phyloP scores from a whole-genome alignment of 768 basidiomycete genomes.

The Galerina marginata region DNA sequence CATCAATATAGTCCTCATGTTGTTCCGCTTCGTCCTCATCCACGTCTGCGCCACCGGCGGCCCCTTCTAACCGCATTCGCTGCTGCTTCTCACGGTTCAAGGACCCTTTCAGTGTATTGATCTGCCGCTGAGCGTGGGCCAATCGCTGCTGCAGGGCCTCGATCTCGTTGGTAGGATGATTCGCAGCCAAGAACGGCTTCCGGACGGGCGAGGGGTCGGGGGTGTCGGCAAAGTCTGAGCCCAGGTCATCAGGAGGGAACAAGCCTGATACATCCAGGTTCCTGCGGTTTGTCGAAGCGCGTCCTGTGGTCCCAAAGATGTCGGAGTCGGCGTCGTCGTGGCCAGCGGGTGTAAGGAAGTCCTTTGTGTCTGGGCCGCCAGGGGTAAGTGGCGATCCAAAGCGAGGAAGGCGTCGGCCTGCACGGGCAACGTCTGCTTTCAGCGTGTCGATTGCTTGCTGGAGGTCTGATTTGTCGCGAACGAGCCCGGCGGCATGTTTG shows the following conservation, averaged over 20 bases:
- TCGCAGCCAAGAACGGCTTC: conserved; percentile 69
- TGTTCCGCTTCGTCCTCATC: conserved; percentile 51
- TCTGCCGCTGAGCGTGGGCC: conserved; percentile 86
- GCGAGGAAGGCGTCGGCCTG: conserved; percentile 62
- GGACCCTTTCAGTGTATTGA: conserved; percentile 79
- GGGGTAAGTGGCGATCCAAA: conserved; percentile 81
- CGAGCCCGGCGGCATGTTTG: conserved; percentile 84
- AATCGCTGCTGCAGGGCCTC: conserved; percentile 82
- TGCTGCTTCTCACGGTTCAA: conserved; percentile 85
- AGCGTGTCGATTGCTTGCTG: conserved; percentile 79
- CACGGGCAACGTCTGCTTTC: conserved; percentile 73
- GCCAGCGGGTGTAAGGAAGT: conserved; percentile 63
- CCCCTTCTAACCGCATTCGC: conserved; percentile 49
- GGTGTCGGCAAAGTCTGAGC: conserved; percentile 55
- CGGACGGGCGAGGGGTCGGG: conserved; percentile 63
- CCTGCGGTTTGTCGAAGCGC: conserved; percentile 67
- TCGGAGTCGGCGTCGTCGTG: conserved; percentile 66
- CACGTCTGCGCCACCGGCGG: conserved; percentile 43
- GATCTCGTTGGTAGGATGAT: conserved; percentile 80
- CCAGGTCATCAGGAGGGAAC: conserved; percentile 47
- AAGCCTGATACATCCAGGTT: conserved; percentile 49
- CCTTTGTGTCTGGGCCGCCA: conserved; percentile 47
- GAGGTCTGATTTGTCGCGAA: conserved; percentile 92
- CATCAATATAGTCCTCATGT: conserved; percentile 38
- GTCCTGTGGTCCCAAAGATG: conserved; percentile 65